phyloP scores from a whole-genome alignment of 192 early-diverging fungal species.

The Mortierella antarctica region DNA sequence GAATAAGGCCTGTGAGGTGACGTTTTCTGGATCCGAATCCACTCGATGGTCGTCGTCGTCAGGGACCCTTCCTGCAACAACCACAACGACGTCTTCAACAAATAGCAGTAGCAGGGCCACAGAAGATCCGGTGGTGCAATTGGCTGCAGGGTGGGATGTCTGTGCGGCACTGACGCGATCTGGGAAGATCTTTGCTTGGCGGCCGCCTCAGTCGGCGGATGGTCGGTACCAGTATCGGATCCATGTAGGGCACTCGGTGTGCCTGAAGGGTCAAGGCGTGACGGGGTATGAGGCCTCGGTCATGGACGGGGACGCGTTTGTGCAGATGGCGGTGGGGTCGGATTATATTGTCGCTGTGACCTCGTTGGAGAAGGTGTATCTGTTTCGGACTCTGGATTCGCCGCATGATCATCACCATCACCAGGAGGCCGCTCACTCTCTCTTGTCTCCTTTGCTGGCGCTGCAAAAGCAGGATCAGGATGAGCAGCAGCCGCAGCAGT shows the following conservation, averaged over 20 bases:
- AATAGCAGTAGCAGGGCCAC: neutral
- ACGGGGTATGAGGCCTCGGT: constrained; percentile 12
- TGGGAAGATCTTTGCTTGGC: constrained; percentile 33
- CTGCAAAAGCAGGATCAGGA: neutral
- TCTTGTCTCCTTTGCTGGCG: neutral
- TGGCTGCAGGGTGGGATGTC: constrained; percentile 42
- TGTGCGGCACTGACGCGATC: constrained; percentile 40
- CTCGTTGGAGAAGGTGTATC: constrained; percentile 24
- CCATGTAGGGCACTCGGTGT: constrained; percentile 19
- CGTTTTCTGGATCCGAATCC: constrained; percentile 1
- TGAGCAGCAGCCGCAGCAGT: neutral
- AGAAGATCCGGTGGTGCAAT: constrained; percentile 22
- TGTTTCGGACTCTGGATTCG: constrained; percentile 33
- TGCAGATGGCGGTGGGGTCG: constrained; percentile 25
- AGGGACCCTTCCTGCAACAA: neutral
- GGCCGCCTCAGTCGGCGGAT: constrained; percentile 25
- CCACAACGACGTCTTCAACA: neutral
- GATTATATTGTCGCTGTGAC: constrained; percentile 38
- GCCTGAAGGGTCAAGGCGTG: constrained; percentile 15
- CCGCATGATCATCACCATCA: constrained; percentile 14
- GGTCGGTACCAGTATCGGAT: constrained; percentile 27
- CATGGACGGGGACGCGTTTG: constrained; percentile 30
- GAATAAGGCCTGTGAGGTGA: constrained; percentile 27
- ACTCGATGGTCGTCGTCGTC: too few relatives aligned
- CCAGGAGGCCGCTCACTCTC: neutral